Conservation (phyloP, 805 yeast genomes). For the Cyberlindnera amylophila region DNA sequence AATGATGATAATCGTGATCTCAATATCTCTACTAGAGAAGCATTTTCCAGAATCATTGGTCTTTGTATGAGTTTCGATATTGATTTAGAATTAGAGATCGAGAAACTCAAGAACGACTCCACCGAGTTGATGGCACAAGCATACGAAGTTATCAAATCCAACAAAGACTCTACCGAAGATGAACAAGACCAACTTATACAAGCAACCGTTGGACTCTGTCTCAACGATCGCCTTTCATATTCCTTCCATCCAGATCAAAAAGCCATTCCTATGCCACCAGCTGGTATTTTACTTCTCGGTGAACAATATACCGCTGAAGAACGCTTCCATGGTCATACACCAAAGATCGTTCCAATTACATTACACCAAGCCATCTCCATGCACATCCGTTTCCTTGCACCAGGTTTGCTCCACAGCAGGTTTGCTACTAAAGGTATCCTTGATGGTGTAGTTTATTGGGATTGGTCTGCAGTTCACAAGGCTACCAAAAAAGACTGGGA, state of each 20-base stretch:
- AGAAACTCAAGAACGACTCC: conserved; percentile 33
- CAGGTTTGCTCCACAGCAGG: conserved; percentile 29
- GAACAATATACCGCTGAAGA: conserved; percentile 23
- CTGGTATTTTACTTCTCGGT: conserved; percentile 31
- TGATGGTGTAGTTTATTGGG: conserved; percentile 32
- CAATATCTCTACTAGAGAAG: conserved; percentile 31
- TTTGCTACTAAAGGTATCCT: conserved; percentile 25
- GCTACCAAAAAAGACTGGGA: conserved; percentile 21
- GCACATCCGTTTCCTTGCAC: conserved; percentile 39
- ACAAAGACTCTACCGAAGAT: conserved; percentile 26
- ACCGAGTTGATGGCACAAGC: conserved; percentile 39
- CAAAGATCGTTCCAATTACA: conserved; percentile 13
- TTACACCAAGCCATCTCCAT: conserved; percentile 35
- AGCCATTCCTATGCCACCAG: conserved; percentile 29
- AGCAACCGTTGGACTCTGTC: conserved; percentile 33
- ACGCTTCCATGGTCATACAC: conserved; percentile 1
- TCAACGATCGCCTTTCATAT: conserved; percentile 31
- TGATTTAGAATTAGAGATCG: conserved; percentile 42
- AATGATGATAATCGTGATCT: conserved; percentile 16
- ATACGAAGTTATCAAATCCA: conserved; percentile 26
- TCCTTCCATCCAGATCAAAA: conserved; percentile 28
- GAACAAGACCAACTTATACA: conserved; percentile 26
- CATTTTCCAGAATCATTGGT: conserved; percentile 39
- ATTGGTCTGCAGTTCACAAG: conserved; percentile 33
- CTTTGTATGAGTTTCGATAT: conserved; percentile 67